Conservation (phyloP, 331 rosid genomes). For the Acacia pycnantha region DNA sequence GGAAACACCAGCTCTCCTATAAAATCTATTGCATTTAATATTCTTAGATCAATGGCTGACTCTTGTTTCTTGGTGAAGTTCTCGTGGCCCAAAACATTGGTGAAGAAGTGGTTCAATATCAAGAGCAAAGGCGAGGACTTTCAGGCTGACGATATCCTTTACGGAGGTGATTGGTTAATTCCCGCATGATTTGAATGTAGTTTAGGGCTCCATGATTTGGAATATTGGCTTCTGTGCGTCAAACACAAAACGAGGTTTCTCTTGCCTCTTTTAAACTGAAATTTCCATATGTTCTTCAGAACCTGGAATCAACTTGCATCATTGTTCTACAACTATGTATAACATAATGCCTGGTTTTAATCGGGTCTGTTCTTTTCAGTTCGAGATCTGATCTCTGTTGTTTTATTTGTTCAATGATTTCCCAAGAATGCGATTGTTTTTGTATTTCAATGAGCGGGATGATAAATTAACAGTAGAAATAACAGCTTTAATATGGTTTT, state of each 20-base stretch:
- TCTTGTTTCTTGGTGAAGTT: conserved; percentile 56
- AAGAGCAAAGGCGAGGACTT: conserved; percentile 86
- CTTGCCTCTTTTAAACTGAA: background rate
- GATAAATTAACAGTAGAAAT: conserved; percentile 48
- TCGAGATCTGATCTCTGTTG: conserved; percentile 61
- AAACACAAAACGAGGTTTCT: conserved; percentile 30
- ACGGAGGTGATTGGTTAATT: conserved; percentile 56
- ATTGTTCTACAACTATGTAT: conserved; percentile 22
- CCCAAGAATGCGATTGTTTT: conserved; percentile 19
- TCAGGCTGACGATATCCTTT: conserved; percentile 73
- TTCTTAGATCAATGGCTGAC: conserved; percentile 39
- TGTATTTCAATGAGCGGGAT: conserved; percentile 38
- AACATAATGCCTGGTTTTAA: conserved; percentile 3
- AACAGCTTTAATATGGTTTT: conserved; percentile 48
- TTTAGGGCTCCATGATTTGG: conserved; percentile 39
- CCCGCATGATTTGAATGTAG: conserved; percentile 34
- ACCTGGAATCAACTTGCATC: conserved; percentile 21
- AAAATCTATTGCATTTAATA: conserved; percentile 24
- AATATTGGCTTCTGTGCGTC: conserved; percentile 24
- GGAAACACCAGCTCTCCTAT: conserved; percentile 38
- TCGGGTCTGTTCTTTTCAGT: conserved; percentile 36
- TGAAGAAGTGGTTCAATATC: conserved; percentile 95
- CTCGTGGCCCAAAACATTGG: conserved; percentile 96
- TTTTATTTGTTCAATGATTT: conserved; percentile 40
- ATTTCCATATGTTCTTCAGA: conserved; percentile 23